Evolutionary conservation across 257 asterid species (phyloP), one percentile per base, ranked within the genome.

Genomic region (Paulownia fortunei): DNA sequence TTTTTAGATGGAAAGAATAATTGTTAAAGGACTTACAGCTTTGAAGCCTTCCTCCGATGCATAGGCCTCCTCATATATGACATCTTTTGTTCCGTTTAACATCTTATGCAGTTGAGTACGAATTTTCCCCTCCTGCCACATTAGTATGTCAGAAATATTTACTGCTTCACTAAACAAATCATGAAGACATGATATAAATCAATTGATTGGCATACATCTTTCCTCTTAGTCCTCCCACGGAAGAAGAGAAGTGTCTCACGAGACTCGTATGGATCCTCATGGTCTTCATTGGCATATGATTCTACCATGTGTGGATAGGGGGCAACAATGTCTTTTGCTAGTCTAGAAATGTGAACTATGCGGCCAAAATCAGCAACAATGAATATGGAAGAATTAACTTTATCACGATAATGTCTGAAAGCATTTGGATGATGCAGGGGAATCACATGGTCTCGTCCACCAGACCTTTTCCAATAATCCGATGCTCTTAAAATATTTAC

Each of bases 351-450:
- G 81, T 73, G 73, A 79, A 71, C 76, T 26, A 89, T 86, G 56
- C 99, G 98, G 7, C 96, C 99, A 77, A 94, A 94, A 85, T 94
- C 99, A 27, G 98, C 94, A 47, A 94, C 99, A 8, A 94, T 84
- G 73, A 91, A 87, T 85, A 94, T 92, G 44, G 98, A 87, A 9
- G 90, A 83, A 79, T 89, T 89, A 76, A 94, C 79, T 81, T 80
- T 79, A 71, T 84, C 88, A 44, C 97, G 91, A 71, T 86, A 87
- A 72, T 87, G 93, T 76, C 94, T 90, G 86, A 94, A 92, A 62
- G 98, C 99, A 81, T 94, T 94, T 21, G 99, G 98, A 88, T 94
- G 99, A 80, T 91, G 98, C 87, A 94, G 69, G 16, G 98, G 97
- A 60, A 94, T 89, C 21, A 94, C 94, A 64, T 94, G 99, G 83